Conservation (phyloP, 257 asterid genomes). For the Craterostigma plantagineum region DNA sequence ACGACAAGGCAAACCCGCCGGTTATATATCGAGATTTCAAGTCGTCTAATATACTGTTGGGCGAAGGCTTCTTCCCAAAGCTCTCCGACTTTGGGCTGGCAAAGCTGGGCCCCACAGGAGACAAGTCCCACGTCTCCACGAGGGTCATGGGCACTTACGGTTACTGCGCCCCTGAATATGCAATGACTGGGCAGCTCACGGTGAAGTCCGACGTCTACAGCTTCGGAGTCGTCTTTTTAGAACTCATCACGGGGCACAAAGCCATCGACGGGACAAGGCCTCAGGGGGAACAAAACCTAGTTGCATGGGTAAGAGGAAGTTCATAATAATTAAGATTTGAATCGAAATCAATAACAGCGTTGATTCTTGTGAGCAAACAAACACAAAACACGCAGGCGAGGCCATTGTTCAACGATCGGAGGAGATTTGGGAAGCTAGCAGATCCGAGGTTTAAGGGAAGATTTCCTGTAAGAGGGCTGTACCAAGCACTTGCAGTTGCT, state of each 20-base stretch:
- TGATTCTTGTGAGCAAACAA: background rate
- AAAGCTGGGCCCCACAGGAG: slow-evolving; percentile 99
- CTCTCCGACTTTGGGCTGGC: slow-evolving; percentile 96
- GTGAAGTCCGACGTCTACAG: slow-evolving; percentile 97
- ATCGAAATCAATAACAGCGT: background rate
- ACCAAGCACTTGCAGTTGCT: slow-evolving; percentile 95
- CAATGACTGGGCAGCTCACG: slow-evolving; percentile 95
- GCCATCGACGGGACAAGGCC: slow-evolving; percentile 75
- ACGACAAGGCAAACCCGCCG: slow-evolving; percentile 95
- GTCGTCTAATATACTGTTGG: slow-evolving; percentile 91
- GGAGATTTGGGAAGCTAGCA: slow-evolving; percentile 64
- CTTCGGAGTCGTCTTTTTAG: slow-evolving; percentile 88
- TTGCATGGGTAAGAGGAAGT: slow-evolving; percentile 51
- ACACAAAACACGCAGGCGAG: no score
- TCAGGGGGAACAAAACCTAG: slow-evolving; percentile 90
- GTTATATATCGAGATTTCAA: slow-evolving; percentile 93
- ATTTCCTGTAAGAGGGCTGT: slow-evolving; percentile 77
- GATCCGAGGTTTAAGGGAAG: slow-evolving; percentile 79
- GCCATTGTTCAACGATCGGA: slow-evolving; percentile 77
- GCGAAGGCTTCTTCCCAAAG: slow-evolving; percentile 65
- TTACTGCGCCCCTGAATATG: slow-evolving; percentile 97
- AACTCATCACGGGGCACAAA: slow-evolving; percentile 95
- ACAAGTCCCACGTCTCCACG: slow-evolving; percentile 94
- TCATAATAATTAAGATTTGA: no score
- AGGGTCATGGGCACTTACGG: slow-evolving; percentile 99